Percentiles rank a stretch among this genome's conserved stretches.
Conservation (phyloP, 106 monocot genomes). For the Allium fistulosum region DNA sequence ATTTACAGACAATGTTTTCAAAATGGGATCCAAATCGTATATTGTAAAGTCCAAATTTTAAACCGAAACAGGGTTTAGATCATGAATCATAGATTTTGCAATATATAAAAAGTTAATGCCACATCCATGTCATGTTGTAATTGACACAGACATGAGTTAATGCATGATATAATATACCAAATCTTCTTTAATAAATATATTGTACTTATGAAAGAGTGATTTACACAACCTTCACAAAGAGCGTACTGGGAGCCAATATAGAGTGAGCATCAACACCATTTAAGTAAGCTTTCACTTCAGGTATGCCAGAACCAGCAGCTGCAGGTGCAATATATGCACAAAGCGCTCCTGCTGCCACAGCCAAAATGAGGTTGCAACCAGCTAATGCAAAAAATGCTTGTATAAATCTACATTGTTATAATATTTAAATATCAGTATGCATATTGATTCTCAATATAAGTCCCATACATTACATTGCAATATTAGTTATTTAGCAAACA, state of each 20-base stretch:
- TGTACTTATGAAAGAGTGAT: neutral
- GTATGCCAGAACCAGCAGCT: conserved; percentile 81
- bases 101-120: too few relatives aligned
- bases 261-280: conserved; percentile 83
- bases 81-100: too few relatives aligned
- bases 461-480: too few relatives aligned
- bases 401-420: conserved; percentile 42
- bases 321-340: conserved; percentile 85
- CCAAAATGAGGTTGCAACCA: conserved; percentile 56
- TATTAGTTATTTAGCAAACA: too few relatives aligned
- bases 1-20: too few relatives aligned
- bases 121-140: too few relatives aligned
- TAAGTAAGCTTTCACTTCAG: conserved; percentile 88
- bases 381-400: conserved; percentile 46
- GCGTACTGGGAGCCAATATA: conserved; percentile 72
- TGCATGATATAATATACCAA: too few relatives aligned
- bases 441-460: too few relatives aligned
- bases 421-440: conserved; percentile 3
- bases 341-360: conserved; percentile 46
- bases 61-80: too few relatives aligned
- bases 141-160: too few relatives aligned
- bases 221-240: conserved; percentile 62
- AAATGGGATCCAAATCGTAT: too few relatives aligned
- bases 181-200: neutral
- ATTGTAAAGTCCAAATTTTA: too few relatives aligned